A percentile compares a stretch with the other conserved stretches of the same genome.
phyloP scores from a whole-genome alignment of 257 asterid genomes.

The Solanum stenotomum region DNA sequence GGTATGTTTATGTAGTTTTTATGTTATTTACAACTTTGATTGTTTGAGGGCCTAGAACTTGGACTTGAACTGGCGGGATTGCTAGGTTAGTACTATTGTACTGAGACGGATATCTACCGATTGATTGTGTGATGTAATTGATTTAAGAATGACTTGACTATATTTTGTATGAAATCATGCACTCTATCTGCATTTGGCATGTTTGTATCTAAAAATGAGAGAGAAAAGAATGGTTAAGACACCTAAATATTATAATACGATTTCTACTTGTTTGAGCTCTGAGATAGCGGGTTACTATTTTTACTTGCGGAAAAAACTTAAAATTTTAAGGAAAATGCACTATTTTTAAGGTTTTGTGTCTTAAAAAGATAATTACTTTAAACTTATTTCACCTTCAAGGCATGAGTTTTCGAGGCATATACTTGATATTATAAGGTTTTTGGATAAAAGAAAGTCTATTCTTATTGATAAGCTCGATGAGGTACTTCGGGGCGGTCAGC shows the following conservation, averaged over 20 bases:
- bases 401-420: not conserved
- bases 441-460: not conserved
- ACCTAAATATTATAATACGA: too few species aligned
- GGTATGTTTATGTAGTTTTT: too few species aligned
- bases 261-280: not conserved
- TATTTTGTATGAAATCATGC: not conserved
- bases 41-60: not conserved
- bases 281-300: not conserved
- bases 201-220: not conserved
- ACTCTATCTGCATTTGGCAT: not conserved
- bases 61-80: accelerated
- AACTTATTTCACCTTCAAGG: not conserved
- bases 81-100: not conserved
- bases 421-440: not conserved
- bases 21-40: too few species aligned
- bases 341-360: not conserved
- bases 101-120: not conserved
- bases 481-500: accelerated
- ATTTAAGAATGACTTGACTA: too few species aligned
- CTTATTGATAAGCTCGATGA: not conserved
- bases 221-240: not conserved
- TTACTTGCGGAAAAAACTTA: not conserved
- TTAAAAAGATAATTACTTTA: not conserved
- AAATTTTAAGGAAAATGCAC: not conserved
- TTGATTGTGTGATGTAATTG: not conserved